Conservation (phyloP, 1,284 basidiomycete species). For the Cystobasidium slooffiae region DNA sequence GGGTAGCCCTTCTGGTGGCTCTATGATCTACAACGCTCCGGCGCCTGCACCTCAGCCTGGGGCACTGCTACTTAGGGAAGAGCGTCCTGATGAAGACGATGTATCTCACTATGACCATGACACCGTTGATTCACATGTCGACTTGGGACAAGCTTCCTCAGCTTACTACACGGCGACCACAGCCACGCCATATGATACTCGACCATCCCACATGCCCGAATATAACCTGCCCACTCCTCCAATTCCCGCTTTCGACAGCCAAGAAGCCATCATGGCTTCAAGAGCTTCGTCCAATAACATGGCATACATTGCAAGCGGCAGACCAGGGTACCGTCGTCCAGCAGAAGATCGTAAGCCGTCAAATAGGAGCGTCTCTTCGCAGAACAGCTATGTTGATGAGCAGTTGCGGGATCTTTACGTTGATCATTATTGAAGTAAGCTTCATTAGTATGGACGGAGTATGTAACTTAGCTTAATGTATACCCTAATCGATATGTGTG, state of each 20-base stretch:
- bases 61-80: slow-evolving; percentile 9
- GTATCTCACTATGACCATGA: slow-evolving; percentile 37
- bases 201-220: slow-evolving; percentile 19
- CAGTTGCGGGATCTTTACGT: slow-evolving; percentile 34
- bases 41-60: slow-evolving; percentile 9
- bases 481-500: no score
- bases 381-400: slow-evolving; percentile 36
- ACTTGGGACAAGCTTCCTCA: not conserved
- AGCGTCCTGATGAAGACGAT: slow-evolving; percentile 40
- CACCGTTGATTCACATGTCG: slow-evolving; percentile 16
- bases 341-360: not conserved
- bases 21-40: not conserved
- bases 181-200: not conserved
- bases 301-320: slow-evolving; percentile 17
- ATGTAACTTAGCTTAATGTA: no score
- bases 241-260: slow-evolving; percentile 28
- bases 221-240: slow-evolving; percentile 36
- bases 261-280: slow-evolving; percentile 26
- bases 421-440: slow-evolving; percentile 16
- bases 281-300: slow-evolving; percentile 6
- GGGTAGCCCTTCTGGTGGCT: not conserved
- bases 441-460: not conserved
- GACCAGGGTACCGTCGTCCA: not conserved
- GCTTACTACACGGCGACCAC: not conserved
- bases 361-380: slow-evolving; percentile 24